phyloP scores from a whole-genome alignment of 352 stramenopile species.

The Phytophthora fragariaefolia region DNA sequence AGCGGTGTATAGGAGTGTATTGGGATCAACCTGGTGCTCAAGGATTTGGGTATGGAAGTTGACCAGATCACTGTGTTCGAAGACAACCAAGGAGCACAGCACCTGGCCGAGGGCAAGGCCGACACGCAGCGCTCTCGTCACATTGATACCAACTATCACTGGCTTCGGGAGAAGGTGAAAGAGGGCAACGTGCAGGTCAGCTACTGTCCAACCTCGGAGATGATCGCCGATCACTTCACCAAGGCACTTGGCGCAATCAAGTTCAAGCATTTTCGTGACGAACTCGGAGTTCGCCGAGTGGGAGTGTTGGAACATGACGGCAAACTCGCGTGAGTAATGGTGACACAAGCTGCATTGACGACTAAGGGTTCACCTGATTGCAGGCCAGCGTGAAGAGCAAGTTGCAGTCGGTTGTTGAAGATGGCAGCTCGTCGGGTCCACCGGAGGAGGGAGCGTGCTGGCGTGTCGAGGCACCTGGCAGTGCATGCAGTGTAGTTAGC shows the following conservation, averaged over 20 bases:
- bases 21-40: not conserved
- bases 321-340: too few species aligned
- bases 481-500: too few species aligned
- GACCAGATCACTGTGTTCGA: not conserved
- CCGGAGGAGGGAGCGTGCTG: too few species aligned
- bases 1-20: not conserved
- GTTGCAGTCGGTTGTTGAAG: too few species aligned
- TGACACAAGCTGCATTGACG: too few species aligned
- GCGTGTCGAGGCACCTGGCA: too few species aligned
- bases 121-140: not conserved
- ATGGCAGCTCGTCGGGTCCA: too few species aligned
- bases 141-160: not conserved
- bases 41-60: not conserved
- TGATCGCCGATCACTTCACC: constrained; percentile 10
- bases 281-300: constrained; percentile 12
- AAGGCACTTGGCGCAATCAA: constrained; percentile 8
- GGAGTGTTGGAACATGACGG: constrained; percentile 19
- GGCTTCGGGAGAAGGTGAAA: not conserved
- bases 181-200: not conserved
- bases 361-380: too few species aligned
- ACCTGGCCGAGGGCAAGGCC: not conserved
- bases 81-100: not conserved
- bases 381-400: too few species aligned
- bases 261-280: constrained; percentile 9
- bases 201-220: not conserved